Evolutionary conservation across 352 stramenopile species (phyloP), one percentile per base, ranked within the genome.

Genomic region (Globisporangium cederbergense): DNA sequence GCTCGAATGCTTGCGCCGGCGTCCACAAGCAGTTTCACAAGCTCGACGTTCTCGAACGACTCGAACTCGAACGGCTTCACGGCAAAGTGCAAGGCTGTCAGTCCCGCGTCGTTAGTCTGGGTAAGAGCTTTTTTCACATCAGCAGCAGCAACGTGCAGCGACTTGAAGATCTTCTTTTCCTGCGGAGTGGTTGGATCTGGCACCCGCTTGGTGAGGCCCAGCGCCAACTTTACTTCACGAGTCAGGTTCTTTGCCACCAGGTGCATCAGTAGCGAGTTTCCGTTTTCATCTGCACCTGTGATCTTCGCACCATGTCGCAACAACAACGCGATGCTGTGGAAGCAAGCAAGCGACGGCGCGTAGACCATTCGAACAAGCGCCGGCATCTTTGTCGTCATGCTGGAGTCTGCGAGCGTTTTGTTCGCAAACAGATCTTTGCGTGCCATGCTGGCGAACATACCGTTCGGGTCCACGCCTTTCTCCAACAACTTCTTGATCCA

Each of bases 221-320:
- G 60, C 1, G 68, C 69, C 6, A 90, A 69, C 28, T 73, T 71
- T 20, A 76, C 66, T 63, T 90, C 81, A 2, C 55, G 50, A 30
- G 75, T 34, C 18, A 88, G 63, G 34, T 93, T 93, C 13, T 67
- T 69, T 0, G 73, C 67, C 3, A 78, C 71, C 22, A 90, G 62
- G 59, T 93, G 84, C 71, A 85, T 86, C n/a, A 90, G 56, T 1
- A 84, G 18, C 4, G 72, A 87, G 59, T 91, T 88, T 11, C 82
- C 80, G 4, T 76, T 75, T 40, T 63, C 78, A 43, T 93, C 84
- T 9, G 59, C 50, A 2, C 58, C 60, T 5, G 72, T 69, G 5
- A 90, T 53, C 55, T 89, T 89, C 0, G 84, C 79, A 13, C 79
- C 79, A 43, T 89, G 86, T 8, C 76, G 76, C 7, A 91, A 69